Evolutionary conservation across 2,329 filamentous ascomycete genomes (phyloP).

Genomic region (Plenodomus lindquistii): DNA sequence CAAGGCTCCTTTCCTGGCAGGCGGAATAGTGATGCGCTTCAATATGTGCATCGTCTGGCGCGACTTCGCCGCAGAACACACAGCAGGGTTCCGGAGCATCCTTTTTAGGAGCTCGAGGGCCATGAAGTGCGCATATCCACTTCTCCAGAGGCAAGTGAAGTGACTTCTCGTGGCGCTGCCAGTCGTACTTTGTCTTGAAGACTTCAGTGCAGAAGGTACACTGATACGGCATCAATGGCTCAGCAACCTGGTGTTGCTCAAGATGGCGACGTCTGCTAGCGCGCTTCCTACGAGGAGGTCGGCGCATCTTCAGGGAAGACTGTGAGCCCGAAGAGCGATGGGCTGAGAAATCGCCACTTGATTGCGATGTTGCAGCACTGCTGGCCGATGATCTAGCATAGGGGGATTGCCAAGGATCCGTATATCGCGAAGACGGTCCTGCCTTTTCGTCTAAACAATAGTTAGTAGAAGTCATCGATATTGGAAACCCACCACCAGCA

Average conservation of each 20-base stretch:
- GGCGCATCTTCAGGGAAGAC: conserved; percentile 14
- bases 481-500: not conserved
- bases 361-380: conserved; percentile 27
- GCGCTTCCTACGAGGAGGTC: conserved; percentile 15
- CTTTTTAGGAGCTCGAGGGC: conserved; percentile 9
- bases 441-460: not conserved
- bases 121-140: conserved; percentile 29
- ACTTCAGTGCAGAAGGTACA: conserved; percentile 38
- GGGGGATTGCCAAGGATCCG: conserved; percentile 15
- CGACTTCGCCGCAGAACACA: conserved; percentile 21
- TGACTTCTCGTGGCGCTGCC: conserved; percentile 36
- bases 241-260: conserved; percentile 8
- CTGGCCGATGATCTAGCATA: conserved; percentile 24
- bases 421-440: not conserved
- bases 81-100: conserved; percentile 21
- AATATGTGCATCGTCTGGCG: conserved; percentile 19
- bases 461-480: not conserved
- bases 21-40: conserved; percentile 23
- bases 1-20: conserved; percentile 24
- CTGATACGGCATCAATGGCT: conserved; percentile 24
- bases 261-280: conserved; percentile 11
- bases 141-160: conserved; percentile 32
- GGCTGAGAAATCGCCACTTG: conserved; percentile 22
- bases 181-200: conserved; percentile 37
- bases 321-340: conserved; percentile 21